Evolutionary conservation across 805 yeast species (phyloP).

Genomic region (Candida lessepsii): DNA sequence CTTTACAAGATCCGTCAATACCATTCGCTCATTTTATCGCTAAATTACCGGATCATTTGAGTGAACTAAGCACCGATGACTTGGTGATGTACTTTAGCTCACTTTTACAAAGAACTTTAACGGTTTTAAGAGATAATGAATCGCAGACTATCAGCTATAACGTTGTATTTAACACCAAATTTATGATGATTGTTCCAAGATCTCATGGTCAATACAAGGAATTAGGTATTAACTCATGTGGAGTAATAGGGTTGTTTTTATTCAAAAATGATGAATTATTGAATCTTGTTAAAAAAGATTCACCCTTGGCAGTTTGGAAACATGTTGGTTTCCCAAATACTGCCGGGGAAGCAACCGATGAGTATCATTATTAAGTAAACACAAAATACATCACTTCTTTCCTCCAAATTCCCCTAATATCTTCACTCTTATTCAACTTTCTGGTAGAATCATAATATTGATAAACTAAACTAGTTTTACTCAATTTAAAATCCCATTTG

Average conservation of each 20-base stretch:
- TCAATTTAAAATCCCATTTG: too few species aligned
- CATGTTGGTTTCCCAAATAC: constrained; percentile 67
- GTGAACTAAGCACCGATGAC: constrained; percentile 48
- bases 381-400: too few species aligned
- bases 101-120: constrained; percentile 67
- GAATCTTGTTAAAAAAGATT: constrained; percentile 45
- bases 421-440: too few species aligned
- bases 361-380: constrained; percentile 49
- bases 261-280: constrained; percentile 65
- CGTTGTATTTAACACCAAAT: constrained; percentile 73
- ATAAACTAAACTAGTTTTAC: too few species aligned
- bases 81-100: constrained; percentile 71
- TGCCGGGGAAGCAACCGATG: constrained; percentile 55
- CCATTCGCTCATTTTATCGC: constrained; percentile 82
- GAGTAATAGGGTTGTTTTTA: constrained; percentile 72
- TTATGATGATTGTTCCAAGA: constrained; percentile 89
- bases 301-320: constrained; percentile 53
- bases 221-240: constrained; percentile 76
- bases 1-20: constrained; percentile 57
- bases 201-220: constrained; percentile 51
- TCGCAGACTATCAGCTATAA: constrained; percentile 65
- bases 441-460: too few species aligned
- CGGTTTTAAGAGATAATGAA: constrained; percentile 56
- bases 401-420: too few species aligned
- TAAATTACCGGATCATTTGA: constrained; percentile 46